phyloP scores from a whole-genome alignment of 176 grass and related monocot genomes.

The Oryza coarctata region DNA sequence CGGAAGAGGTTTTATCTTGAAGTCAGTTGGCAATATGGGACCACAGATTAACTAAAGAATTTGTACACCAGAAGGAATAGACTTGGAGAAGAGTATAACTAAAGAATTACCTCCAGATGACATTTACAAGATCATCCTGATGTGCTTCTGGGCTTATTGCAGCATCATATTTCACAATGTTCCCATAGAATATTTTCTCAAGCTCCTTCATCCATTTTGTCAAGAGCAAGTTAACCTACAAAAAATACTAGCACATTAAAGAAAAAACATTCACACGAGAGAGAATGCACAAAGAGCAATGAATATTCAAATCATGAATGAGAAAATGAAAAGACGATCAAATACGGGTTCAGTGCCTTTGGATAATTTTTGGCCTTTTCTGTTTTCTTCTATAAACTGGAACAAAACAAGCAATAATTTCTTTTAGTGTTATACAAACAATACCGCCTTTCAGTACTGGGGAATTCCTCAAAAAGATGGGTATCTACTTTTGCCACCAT shows the following conservation, averaged over 20 bases:
- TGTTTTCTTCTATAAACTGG: background rate
- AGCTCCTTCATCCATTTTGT: slow-evolving; percentile 99
- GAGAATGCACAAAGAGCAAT: slow-evolving; percentile 21
- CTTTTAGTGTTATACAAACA: background rate
- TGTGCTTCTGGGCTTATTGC: slow-evolving; percentile 69
- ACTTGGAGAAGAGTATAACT: slow-evolving; percentile 15
- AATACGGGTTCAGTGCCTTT: background rate
- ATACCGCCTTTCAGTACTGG: background rate
- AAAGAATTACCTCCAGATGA: slow-evolving; percentile 82
- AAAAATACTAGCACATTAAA: slow-evolving; percentile 5
- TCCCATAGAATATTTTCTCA: slow-evolving; percentile 99
- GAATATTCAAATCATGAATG: background rate
- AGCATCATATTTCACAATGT: slow-evolving; percentile 90
- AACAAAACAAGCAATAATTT: background rate
- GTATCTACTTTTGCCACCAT: background rate
- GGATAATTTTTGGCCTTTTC: background rate
- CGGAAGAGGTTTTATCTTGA: background rate
- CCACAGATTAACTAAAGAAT: background rate
- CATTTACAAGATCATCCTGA: slow-evolving; percentile 89
- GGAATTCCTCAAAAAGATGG: background rate
- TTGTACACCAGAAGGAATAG: background rate
- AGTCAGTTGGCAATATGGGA: slow-evolving; percentile 3
- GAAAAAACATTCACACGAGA: slow-evolving; percentile 2
- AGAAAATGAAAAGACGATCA: slow-evolving; percentile 21
- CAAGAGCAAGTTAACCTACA: slow-evolving; percentile 93